Evolutionary conservation across 768 basidiomycete species (phyloP), one percentile per base, ranked within the genome.

Genomic region (Scleroderma bovista): DNA sequence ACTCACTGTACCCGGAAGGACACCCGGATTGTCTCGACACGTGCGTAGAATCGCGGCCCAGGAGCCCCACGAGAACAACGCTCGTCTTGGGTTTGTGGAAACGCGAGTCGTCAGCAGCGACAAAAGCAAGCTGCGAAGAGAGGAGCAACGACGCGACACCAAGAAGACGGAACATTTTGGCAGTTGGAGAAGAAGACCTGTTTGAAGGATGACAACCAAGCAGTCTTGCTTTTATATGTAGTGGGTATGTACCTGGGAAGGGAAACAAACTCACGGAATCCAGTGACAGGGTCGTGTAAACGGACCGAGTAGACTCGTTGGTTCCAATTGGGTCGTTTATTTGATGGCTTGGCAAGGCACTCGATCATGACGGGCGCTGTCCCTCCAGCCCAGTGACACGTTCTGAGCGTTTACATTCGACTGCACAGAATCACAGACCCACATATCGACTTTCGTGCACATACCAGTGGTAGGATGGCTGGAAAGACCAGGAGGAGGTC

Each of bases 81-180:
- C 36, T 48, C 17, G 39, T n/a, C 23, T 52, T 54, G 1, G 53
- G 31, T 3, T 51, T 48, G 15, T 51, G 24, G 36, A 51, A 45
- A 34, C 54, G 53, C 3, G 6, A 6, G 11, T 50, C 50, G 24
- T 44, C 49, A 10, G 49, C 19, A 33, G 15, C 23, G n/a, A 40
- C 58, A 15, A 46, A 40, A 22, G 49, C 48, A 20, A 53, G 45
- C n/a, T 48, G 52, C 19, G 51, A 17, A 26, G 40, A 56, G 10
- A 53, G 32, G 5, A 62, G 42, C 3, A 56, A 31, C 10, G 46
- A 20, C 22, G 24, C 17, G 50, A 51, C 22, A 17, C 16, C 39
- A 13, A 62, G 55, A 47, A 56, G 22, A 8, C 52, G 37, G 3
- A 52, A 20, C 60, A 62, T 62, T 34, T 32, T 38, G 36, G 11